Conservation (phyloP, 306 rosid genomes). For the Alnus glutinosa region DNA sequence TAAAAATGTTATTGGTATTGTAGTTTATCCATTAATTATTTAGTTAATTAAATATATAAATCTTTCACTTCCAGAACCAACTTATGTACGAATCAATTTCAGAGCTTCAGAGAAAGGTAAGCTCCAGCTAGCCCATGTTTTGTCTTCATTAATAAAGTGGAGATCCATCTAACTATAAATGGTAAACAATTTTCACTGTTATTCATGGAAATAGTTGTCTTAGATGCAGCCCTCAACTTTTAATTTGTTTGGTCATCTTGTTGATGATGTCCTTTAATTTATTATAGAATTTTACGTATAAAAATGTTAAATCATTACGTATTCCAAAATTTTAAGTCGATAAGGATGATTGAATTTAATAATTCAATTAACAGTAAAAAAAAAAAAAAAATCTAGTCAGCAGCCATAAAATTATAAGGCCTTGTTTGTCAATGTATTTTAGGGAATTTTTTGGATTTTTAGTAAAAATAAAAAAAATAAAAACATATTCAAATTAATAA, state of each 20-base stretch:
- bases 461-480: too few relatives aligned
- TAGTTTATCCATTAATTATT: neutral
- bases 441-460: too few relatives aligned
- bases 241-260: neutral
- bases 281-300: neutral
- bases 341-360: too few relatives aligned
- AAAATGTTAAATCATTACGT: too few relatives aligned
- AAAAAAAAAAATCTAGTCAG: too few relatives aligned
- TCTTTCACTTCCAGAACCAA: conserved; percentile 61
- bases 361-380: too few relatives aligned
- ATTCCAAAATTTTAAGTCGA: too few relatives aligned
- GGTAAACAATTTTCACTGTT: neutral
- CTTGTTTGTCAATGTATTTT: too few relatives aligned
- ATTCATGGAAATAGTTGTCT: neutral
- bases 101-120: conserved; percentile 78
- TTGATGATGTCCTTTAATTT: neutral
- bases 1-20: neutral
- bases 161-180: neutral
- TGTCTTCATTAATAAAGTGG: neutral
- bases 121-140: neutral
- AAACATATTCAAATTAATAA: too few relatives aligned
- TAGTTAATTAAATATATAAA: neutral
- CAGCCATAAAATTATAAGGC: too few relatives aligned
- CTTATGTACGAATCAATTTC: conserved; percentile 80
- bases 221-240: neutral